Evolutionary conservation across 305 asterid genomes (phyloP).

Genomic region (Fraxinus nigra): DNA sequence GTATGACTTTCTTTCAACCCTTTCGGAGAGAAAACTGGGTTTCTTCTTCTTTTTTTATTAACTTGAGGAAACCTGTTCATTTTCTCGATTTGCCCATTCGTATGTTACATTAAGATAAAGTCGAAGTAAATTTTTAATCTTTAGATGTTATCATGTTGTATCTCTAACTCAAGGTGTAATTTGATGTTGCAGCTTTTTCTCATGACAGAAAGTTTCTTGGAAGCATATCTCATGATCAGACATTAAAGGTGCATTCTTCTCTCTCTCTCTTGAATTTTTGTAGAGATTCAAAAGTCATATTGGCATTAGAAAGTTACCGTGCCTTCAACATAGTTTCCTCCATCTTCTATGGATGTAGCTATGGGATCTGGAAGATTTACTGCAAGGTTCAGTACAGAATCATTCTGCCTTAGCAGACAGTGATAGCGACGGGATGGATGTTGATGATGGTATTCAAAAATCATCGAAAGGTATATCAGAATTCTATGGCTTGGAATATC

Average conservation of each 20-base stretch:
- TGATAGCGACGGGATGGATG: slow-evolving; percentile 76
- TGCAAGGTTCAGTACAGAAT: slow-evolving; percentile 52
- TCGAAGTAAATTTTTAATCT: not conserved
- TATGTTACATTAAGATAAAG: not conserved
- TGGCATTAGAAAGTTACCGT: not conserved
- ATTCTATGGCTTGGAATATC: not conserved
- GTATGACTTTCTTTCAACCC: slow-evolving; percentile 38
- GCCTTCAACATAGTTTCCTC: not conserved
- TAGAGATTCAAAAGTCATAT: not conserved
- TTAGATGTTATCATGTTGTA: not conserved
- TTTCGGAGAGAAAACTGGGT: not conserved
- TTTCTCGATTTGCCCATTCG: not conserved
- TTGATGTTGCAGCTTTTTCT: slow-evolving; percentile 65
- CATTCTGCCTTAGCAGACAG: slow-evolving; percentile 49
- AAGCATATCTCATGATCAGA: slow-evolving; percentile 86
- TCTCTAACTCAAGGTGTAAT: slow-evolving; percentile 13
- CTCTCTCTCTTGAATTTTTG: not conserved
- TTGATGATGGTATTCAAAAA: slow-evolving; percentile 52
- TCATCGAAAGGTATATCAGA: slow-evolving; percentile 61
- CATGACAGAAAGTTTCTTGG: slow-evolving; percentile 87
- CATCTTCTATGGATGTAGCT: slow-evolving; percentile 33
- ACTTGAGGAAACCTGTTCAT: not conserved
- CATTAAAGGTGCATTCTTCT: slow-evolving; percentile 50
- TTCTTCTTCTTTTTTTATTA: not conserved
- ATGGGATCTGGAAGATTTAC: slow-evolving; percentile 78